Percentiles rank a stretch among this genome's conserved stretches.
Evolutionary conservation across 2,329 filamentous ascomycete species (phyloP).

Genomic region (Neocucurbitaria cava): DNA sequence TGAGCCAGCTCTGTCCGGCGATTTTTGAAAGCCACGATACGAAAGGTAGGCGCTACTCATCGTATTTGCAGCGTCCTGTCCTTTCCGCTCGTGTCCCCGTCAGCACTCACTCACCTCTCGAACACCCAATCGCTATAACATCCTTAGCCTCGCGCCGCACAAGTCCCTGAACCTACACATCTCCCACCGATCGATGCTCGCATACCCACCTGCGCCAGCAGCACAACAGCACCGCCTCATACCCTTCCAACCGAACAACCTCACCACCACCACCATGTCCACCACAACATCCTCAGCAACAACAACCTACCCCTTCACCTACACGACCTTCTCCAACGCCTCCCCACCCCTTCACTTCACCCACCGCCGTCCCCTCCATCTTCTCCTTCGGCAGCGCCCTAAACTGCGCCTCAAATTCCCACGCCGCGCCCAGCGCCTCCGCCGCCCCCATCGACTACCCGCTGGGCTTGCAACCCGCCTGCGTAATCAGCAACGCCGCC

Average conservation of each 20-base stretch:
- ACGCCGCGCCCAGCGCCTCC: neutral
- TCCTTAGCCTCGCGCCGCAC: no score
- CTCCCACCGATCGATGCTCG: neutral
- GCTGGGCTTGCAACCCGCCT: slow-evolving; percentile 7
- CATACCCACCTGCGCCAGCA: neutral
- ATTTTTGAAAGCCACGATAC: neutral
- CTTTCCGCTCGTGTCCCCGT: neutral
- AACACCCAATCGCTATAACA: neutral
- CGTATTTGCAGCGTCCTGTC: neutral
- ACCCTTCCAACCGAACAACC: no score
- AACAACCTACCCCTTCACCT: slow-evolving; percentile 19
- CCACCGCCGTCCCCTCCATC: slow-evolving; percentile 15
- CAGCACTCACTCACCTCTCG: neutral
- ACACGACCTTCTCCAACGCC: slow-evolving; percentile 20
- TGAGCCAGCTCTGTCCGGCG: neutral
- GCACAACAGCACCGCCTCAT: slow-evolving; percentile 1
- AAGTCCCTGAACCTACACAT: neutral
- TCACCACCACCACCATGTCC: neutral
- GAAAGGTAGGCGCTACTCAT: neutral
- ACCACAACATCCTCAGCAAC: slow-evolving; percentile 7
- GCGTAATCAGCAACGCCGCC: slow-evolving; percentile 27
- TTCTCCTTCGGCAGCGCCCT: slow-evolving; percentile 16
- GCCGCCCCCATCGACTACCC: slow-evolving; percentile 11
- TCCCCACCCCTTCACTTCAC: slow-evolving; percentile 16
- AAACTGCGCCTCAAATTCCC: slow-evolving; percentile 9